A percentile compares a stretch with the other conserved stretches of the same genome.
Conservation (phyloP, 768 basidiomycete genomes). For the Podaxis sp. region DNA sequence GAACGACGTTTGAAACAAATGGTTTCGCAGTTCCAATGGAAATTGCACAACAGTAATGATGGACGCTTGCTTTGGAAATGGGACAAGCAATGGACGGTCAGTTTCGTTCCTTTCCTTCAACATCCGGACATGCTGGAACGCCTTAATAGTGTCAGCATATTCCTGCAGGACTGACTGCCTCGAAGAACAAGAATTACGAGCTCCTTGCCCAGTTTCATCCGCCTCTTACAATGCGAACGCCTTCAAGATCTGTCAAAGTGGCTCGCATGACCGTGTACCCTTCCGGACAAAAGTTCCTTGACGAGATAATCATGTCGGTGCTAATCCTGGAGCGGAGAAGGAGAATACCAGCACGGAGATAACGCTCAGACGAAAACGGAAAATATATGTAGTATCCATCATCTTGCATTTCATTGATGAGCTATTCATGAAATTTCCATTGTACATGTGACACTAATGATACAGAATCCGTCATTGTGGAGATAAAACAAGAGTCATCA, state of each 20-base stretch:
- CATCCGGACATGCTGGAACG: not conserved
- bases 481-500: not conserved
- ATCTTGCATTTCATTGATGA: not conserved
- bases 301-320: constrained; percentile 14
- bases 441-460: not conserved
- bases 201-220: constrained; percentile 4
- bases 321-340: constrained; percentile 12
- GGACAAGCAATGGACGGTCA: constrained; percentile 5
- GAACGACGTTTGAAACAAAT: not conserved
- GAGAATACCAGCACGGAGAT: not conserved
- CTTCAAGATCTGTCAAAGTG: not conserved
- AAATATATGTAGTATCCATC: not conserved
- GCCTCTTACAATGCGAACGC: not conserved
- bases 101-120: not conserved
- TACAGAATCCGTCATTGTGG: not conserved
- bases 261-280: constrained; percentile 11
- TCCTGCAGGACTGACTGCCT: not conserved
- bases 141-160: not conserved
- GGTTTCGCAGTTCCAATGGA: constrained; percentile 5
- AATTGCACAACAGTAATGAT: not conserved
- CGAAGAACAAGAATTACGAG: constrained; percentile 2
- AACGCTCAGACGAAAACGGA: not conserved
- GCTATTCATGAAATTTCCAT: not conserved
- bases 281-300: constrained; percentile 12
- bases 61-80: constrained; percentile 4